Evolutionary conservation across 2,329 filamentous ascomycete species (phyloP), one percentile per base, ranked within the genome.

Genomic region (Sarocladium oryzae): DNA sequence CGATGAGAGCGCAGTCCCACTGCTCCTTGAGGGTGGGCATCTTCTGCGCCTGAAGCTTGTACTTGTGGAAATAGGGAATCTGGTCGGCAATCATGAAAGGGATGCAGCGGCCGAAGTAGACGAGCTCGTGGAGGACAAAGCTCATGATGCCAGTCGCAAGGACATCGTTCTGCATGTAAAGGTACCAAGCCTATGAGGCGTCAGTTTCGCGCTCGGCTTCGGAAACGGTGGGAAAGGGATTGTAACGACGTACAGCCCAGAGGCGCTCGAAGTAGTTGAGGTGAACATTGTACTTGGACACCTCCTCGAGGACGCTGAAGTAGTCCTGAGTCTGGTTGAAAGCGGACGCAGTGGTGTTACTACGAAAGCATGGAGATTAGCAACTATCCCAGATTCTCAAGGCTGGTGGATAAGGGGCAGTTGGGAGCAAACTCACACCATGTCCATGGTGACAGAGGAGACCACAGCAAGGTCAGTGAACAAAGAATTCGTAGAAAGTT

Each of bases 81-180:
- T 76, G 75, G 69, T 96, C 92, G 71, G 96, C 88, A 55, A 99
- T 84, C 60, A 97, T 88, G 83, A 89, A 99, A 1, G 93, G 93
- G 54, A 97, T 66, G 62, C 75, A 87, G 59, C 93, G 85, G 61
- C 93, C 93, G 64, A 97, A 99, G 77, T 99, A 99, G 63, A 99
- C 81, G 36, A 83, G 51, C 71, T 99, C 93, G 76, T 99, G 93
- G 82, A 97, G 89, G 59, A 86, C 72, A 69, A 99, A 99, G 62
- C 90, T 96, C 88, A 97, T 86, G 74, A 99, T 93, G 55, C 93
- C 93, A 3, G 93, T 99, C 54, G 93, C 93, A 56, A 99, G 84
- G 51, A 88, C 85, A 72, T 99, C 93, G 69, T 99, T 99, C 69
- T 95, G 89, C 86, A 97, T 96, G 79, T 85, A 99, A 15, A 92